These are phyloP conservation scores for Pseudonectria buxi DNA, from an alignment of 2,329 filamentous ascomycete genomes.

Conservation along the genomic window DNA sequence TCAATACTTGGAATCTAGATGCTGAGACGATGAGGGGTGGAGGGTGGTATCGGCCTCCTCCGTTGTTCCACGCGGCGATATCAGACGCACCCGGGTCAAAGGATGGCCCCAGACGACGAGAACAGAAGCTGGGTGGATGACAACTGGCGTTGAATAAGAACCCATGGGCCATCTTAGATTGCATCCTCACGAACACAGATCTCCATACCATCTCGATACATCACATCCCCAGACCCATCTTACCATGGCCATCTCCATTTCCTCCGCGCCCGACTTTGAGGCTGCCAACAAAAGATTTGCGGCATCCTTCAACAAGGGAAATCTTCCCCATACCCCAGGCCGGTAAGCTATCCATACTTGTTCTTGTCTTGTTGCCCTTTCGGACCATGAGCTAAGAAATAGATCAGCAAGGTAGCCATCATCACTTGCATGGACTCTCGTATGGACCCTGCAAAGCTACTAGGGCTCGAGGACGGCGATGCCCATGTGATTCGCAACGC, in stretches of 20 bases:
- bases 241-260: conserved; percentile 1
- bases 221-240: neutral
- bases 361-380: conserved; percentile 3
- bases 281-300: conserved; percentile 17
- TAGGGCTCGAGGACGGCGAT: conserved; percentile 66
- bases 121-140: neutral
- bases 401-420: conserved; percentile 26
- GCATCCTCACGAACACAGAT: neutral
- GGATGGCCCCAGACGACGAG: neutral
- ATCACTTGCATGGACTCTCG: conserved; percentile 82
- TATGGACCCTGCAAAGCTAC: conserved; percentile 59
- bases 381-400: conserved; percentile 7
- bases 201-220: neutral
- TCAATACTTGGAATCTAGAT: no score
- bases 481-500: conserved; percentile 75
- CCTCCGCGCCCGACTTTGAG: conserved; percentile 15
- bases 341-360: conserved; percentile 11
- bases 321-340: conserved; percentile 16
- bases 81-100: no score
- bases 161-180: neutral
- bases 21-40: no score
- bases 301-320: conserved; percentile 12
- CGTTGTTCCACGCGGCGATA: no score
- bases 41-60: no score
- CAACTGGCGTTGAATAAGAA: neutral